Base-by-base conservation (phyloP, 768 basidiomycete species). In the Boletus reticuloceps region DNA sequence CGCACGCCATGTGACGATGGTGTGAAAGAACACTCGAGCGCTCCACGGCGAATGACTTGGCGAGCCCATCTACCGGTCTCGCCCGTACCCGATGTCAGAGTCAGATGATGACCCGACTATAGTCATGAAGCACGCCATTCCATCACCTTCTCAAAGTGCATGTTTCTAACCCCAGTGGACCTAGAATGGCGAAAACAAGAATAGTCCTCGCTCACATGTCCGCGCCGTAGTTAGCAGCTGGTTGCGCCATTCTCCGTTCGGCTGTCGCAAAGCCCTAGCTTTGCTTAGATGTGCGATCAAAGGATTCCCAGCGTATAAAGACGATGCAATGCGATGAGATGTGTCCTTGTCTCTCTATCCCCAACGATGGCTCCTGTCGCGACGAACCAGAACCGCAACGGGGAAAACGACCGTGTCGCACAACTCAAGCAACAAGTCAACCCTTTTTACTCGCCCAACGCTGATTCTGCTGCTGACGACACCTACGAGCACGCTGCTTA, bases 391-490 rank as follows among this genome's bases (percentile, higher is more conserved):
- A 67, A 61, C 50, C 60, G 54, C 25, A 59, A 64, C n/a, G 29
- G 29, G 29, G 29, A 29, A 29, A 61, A 50, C 8, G 56, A 62
- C 38, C 62, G 62, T 38, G 6, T 62, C 14, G 60, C 54, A 5
- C 56, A 60, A 32, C 50, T 69, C 42, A 74, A 75, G 59, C 61
- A 56, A 14, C 60, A 55, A 47, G 46, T 49, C 32, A 60, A 62
- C 13, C 82, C 84, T 0, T 88, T 88, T 70, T 87, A 89, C 60
- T 86, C 84, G 5, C 87, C 88, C 40, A 72, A 77, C 14, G 73
- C 75, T 16, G 77, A 69, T 2, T 81, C 84, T 41, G 77, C 78
- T 40, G 78, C 72, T 0, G 79, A 87, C 58, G 67, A 72, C 27
- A 64, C 57, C 41, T 89, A 89, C 68, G 58, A 78, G 57, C 81